A percentile compares a stretch with the other conserved stretches of the same genome.
These are phyloP conservation scores for Hermanozyma aechmeae DNA, from an alignment of 805 yeast genomes.

Conservation along the genomic window DNA sequence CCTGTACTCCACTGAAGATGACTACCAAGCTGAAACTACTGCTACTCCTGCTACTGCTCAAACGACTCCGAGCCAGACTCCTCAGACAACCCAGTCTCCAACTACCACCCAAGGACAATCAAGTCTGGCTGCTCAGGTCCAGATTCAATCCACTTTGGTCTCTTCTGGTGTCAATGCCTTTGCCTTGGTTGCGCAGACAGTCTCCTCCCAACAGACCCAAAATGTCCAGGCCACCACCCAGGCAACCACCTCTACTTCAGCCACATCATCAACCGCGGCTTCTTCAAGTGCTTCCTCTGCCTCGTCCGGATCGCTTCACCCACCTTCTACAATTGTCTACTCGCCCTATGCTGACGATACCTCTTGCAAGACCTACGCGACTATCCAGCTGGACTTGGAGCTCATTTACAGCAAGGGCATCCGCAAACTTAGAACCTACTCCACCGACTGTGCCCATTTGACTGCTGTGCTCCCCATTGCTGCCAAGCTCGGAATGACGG, in stretches of 20 bases:
- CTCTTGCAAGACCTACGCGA: constrained; percentile 50
- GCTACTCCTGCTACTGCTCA: constrained; percentile 23
- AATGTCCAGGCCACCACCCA: background rate
- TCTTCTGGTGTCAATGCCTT: no score
- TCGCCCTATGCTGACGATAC: constrained; percentile 70
- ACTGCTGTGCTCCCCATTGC: constrained; percentile 57
- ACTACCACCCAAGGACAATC: no score
- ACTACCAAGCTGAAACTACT: constrained; percentile 17
- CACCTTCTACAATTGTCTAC: constrained; percentile 60
- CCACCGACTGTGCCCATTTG: constrained; percentile 75
- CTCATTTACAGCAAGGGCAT: constrained; percentile 55
- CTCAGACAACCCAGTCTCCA: constrained; percentile 1
- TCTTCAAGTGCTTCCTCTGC: constrained; percentile 4
- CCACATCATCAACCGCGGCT: constrained; percentile 8
- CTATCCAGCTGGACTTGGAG: constrained; percentile 51
- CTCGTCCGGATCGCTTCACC: constrained; percentile 13
- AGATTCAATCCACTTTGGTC: no score
- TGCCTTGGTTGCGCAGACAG: no score
- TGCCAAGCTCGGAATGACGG: constrained; percentile 48
- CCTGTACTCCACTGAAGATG: constrained; percentile 17
- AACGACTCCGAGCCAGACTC: constrained; percentile 2
- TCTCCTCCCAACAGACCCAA: no score
- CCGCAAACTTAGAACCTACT: constrained; percentile 63
- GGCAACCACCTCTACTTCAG: constrained; percentile 4
- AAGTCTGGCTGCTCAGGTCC: no score